Evolutionary conservation across 768 basidiomycete species (phyloP).

Genomic region (Boletus reticulatus): DNA sequence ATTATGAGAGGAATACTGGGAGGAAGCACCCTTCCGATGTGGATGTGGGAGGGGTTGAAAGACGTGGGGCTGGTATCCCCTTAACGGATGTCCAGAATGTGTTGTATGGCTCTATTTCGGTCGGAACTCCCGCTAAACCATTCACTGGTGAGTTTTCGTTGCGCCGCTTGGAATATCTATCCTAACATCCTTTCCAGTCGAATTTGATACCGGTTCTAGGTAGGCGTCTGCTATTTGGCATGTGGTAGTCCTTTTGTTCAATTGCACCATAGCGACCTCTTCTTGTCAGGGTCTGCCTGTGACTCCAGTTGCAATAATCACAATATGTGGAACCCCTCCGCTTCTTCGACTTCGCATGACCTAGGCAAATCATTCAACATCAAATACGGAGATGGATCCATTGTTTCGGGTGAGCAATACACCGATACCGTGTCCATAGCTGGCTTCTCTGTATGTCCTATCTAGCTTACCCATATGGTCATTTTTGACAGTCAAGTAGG

Average conservation of each 20-base stretch:
- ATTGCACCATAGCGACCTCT: slow-evolving; percentile 11
- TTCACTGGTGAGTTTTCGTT: slow-evolving; percentile 7
- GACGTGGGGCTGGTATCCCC: not conserved
- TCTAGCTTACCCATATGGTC: not conserved
- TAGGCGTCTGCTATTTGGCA: not conserved
- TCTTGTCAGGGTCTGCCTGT: slow-evolving; percentile 4
- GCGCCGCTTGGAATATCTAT: too few species aligned
- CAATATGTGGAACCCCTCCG: slow-evolving; percentile 19
- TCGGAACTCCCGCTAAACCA: slow-evolving; percentile 7
- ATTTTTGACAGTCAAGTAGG: slow-evolving; percentile 6
- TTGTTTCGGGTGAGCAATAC: slow-evolving; percentile 35
- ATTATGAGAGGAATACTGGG: slow-evolving; percentile 11
- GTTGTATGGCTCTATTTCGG: slow-evolving; percentile 10
- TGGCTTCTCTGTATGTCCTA: slow-evolving; percentile 1
- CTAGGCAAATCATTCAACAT: slow-evolving; percentile 25
- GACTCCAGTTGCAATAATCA: slow-evolving; percentile 28
- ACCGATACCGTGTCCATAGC: slow-evolving; percentile 28
- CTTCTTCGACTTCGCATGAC: slow-evolving; percentile 27
- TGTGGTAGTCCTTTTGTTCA: not conserved
- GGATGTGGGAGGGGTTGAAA: not conserved
- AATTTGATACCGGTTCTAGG: slow-evolving; percentile 31
- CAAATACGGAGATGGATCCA: slow-evolving; percentile 35
- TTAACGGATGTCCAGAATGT: not conserved
- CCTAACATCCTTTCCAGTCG: slow-evolving; percentile 2
- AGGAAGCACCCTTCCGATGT: not conserved